phyloP scores from a whole-genome alignment of 1,284 basidiomycete species.

The Grifola frondosa region DNA sequence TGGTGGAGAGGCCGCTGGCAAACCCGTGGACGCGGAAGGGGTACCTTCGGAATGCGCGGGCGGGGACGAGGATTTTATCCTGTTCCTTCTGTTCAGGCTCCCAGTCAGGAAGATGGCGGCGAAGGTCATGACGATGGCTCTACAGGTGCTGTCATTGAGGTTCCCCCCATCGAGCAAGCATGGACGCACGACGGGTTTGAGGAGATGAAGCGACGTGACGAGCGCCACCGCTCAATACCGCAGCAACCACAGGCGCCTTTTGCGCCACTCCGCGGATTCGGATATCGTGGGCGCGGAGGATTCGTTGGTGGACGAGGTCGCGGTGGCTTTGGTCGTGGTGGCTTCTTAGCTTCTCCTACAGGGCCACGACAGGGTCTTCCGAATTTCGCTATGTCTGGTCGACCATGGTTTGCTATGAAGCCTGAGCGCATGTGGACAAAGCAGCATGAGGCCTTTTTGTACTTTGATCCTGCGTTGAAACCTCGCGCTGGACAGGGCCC shows the following conservation, averaged over 20 bases:
- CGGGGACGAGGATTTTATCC: slow-evolving; percentile 46
- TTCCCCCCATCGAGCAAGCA: slow-evolving; percentile 60
- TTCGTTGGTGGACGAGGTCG: slow-evolving; percentile 38
- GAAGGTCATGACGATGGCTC: slow-evolving; percentile 11
- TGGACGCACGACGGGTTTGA: slow-evolving; percentile 86
- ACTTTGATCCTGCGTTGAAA: slow-evolving; percentile 57
- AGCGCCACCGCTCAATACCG: slow-evolving; percentile 43
- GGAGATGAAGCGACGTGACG: slow-evolving; percentile 75
- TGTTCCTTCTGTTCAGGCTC: slow-evolving; percentile 9
- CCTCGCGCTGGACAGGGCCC: slow-evolving; percentile 53
- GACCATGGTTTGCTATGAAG: slow-evolving; percentile 69
- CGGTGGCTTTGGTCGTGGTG: slow-evolving; percentile 42
- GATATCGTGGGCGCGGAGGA: slow-evolving; percentile 40
- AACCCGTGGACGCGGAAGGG: slow-evolving; percentile 61
- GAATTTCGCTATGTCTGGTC: slow-evolving; percentile 36
- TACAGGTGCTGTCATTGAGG: slow-evolving; percentile 27
- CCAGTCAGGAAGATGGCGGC: slow-evolving; percentile 15
- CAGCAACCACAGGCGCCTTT: slow-evolving; percentile 28
- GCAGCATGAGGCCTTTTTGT: slow-evolving; percentile 70
- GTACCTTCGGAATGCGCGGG: slow-evolving; percentile 49
- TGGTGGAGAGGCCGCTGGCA: slow-evolving; percentile 84
- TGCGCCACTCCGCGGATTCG: slow-evolving; percentile 33
- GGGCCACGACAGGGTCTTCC: slow-evolving; percentile 30
- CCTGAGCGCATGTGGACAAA: slow-evolving; percentile 80
- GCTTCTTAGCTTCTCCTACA: slow-evolving; percentile 22